phyloP scores from a whole-genome alignment of 192 early-diverging fungal genomes.

The Podila horticola region DNA sequence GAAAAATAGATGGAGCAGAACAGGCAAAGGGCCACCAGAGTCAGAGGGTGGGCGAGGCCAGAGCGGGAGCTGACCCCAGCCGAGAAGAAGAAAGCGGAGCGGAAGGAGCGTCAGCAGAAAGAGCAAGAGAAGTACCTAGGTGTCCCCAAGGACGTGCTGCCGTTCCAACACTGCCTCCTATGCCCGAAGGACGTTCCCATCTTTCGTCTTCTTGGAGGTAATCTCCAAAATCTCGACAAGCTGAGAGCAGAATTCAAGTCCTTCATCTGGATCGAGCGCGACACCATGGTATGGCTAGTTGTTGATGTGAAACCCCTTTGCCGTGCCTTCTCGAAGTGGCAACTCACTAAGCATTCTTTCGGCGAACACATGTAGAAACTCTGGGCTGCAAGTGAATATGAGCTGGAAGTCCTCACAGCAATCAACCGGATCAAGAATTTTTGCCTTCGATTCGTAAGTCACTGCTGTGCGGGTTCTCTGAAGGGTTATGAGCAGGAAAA shows the following conservation, averaged over 20 bases:
- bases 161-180: conserved; percentile 16
- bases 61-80: conserved; percentile 32
- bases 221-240: conserved; percentile 9
- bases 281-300: not conserved
- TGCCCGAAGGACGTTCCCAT: conserved; percentile 24
- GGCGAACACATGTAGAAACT: conserved; percentile 4
- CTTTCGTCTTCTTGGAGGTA: conserved; percentile 16
- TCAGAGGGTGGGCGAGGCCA: conserved; percentile 39
- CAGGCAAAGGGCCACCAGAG: conserved; percentile 14
- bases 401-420: conserved; percentile 1
- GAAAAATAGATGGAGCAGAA: conserved; percentile 12
- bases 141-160: not conserved
- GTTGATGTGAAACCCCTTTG: not conserved
- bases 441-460: conserved; percentile 24
- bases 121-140: conserved; percentile 24
- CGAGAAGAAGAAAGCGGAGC: conserved; percentile 27
- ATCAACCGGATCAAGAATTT: conserved; percentile 37
- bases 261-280: conserved; percentile 38
- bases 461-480: not conserved
- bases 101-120: not conserved
- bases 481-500: not conserved
- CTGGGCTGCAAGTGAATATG: conserved; percentile 14
- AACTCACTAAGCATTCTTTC: no score
- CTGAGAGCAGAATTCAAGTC: conserved; percentile 25
- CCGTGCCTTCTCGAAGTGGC: no score